Evolutionary conservation across 371 early-diverging fungal species (phyloP), one percentile per base, ranked within the genome.

Genomic region (Zychaea mexicana): DNA sequence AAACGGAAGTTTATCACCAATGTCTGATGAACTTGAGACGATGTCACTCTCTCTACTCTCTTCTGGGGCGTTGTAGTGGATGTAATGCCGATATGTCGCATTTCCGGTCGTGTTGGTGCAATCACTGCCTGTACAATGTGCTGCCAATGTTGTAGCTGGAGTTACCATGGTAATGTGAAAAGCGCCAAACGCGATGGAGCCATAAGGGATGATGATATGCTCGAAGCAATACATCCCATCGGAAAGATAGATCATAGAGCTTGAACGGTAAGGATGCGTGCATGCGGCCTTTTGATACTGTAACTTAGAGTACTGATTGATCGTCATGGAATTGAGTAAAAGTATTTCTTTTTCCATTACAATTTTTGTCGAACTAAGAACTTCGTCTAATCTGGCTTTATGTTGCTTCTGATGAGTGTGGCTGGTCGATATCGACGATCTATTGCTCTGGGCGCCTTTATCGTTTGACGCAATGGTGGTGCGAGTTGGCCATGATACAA

Each of bases 191-290:
- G 66, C 33, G 38, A 78, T 53, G 24, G 22, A 31, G 26, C 78
- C 73, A 39, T 78, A 78, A 4, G 74, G 78, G 59, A 78, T 65
- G 21, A 70, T 54, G n/a, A 78, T 70, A 4, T 65, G 39, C 47
- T 78, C 73, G 52, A 74, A 64, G 2, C 66, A 57, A 39, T 61
- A 64, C n/a, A 54, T 19, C n/a, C 68, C 73, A 31, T 64, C 45
- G 1, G 60, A 26, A n/a, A 73, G 38, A 7, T 58, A 46, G 3
- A 68, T 33, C 10, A 57, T 70, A 12, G 62, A 49, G 22, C 64
- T 76, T 19, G 73, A 68, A 36, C 70, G 69, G 21, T 58, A 65
- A 47, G 73, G 76, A 27, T 68, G 73, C 33, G 71, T 70, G 42
- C 76, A 76, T 49, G 49, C 22, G 0, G 24, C 6, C n/a, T 49